A percentile compares a stretch with the other conserved stretches of the same genome.
phyloP scores from a whole-genome alignment of 495 filamentous ascomycete genomes.

The Rhypophila decipiens region DNA sequence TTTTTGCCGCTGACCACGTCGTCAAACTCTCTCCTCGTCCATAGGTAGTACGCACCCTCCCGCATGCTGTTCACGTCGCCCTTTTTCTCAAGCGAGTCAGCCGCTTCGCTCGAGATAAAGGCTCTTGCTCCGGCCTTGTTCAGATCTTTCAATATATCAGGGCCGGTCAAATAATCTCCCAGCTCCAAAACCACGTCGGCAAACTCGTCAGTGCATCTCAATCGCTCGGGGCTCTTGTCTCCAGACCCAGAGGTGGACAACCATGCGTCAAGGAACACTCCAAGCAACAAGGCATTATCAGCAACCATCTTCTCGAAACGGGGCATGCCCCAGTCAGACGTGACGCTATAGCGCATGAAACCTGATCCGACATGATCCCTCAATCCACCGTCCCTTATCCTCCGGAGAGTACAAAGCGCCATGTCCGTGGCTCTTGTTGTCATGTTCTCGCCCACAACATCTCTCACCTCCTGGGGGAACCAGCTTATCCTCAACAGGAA shows the following conservation, averaged over 20 bases:
- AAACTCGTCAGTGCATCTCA: conserved; percentile 45
- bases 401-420: conserved; percentile 72
- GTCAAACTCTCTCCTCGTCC: conserved; percentile 84
- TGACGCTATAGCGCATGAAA: conserved; percentile 86
- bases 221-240: conserved; percentile 28
- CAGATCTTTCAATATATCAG: conserved; percentile 56
- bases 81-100: conserved; percentile 72
- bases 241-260: conserved; percentile 31
- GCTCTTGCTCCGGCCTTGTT: conserved; percentile 63
- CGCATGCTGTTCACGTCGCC: conserved; percentile 80
- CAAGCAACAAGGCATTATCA: conserved; percentile 83
- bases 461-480: conserved; percentile 65
- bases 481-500: conserved; percentile 73
- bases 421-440: conserved; percentile 70
- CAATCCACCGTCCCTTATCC: conserved; percentile 81
- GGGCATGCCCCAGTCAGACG: conserved; percentile 82
- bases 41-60: conserved; percentile 93
- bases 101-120: conserved; percentile 86
- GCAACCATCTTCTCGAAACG: conserved; percentile 99
- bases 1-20: conserved; percentile 53
- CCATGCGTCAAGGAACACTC: conserved; percentile 85
- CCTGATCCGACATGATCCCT: conserved; percentile 87
- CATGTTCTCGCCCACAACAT: conserved; percentile 80
- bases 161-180: conserved; percentile 69
- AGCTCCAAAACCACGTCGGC: conserved; percentile 78